phyloP scores from a whole-genome alignment of 129 eudicot genomes.

The Centaurea solstitialis region DNA sequence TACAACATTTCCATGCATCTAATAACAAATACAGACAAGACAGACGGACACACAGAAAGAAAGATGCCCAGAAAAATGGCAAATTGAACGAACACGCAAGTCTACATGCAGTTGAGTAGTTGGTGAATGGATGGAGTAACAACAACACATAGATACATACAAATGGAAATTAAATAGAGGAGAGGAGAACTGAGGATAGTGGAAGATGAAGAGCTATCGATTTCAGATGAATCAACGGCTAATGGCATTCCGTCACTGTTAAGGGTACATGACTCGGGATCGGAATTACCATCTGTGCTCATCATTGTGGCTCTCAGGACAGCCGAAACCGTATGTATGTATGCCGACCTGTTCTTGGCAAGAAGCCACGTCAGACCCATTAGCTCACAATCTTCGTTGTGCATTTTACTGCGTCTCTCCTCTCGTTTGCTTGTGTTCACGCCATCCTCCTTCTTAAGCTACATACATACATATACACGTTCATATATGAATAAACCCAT shows the following conservation, averaged over 20 bases:
- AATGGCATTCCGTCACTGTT: conserved; percentile 83
- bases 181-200: conserved; percentile 6
- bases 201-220: conserved; percentile 53
- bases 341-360: conserved; percentile 71
- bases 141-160: conserved; percentile 22
- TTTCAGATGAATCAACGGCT: conserved; percentile 85
- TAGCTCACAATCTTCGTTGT: conserved; percentile 65
- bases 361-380: conserved; percentile 99
- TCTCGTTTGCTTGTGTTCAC: conserved; percentile 45
- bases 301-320: conserved; percentile 85
- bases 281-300: conserved; percentile 39
- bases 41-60: too few species aligned
- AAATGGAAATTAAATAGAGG: conserved; percentile 26
- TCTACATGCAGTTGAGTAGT: conserved; percentile 29
- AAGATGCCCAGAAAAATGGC: background rate
- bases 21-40: conserved; percentile 25
- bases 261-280: conserved; percentile 66
- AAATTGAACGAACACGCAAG: background rate
- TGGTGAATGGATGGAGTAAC: conserved; percentile 22
- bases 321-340: conserved; percentile 77
- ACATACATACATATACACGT: conserved; percentile 24
- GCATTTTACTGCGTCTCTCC: conserved; percentile 66
- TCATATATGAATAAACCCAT: conserved; percentile 1
- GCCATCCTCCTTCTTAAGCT: conserved; percentile 54
- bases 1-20: conserved; percentile 12